A percentile compares a stretch with the other conserved stretches of the same genome.
Evolutionary conservation across 2,329 filamentous ascomycete genomes (phyloP).

Genomic region (Cordyceps javanica): DNA sequence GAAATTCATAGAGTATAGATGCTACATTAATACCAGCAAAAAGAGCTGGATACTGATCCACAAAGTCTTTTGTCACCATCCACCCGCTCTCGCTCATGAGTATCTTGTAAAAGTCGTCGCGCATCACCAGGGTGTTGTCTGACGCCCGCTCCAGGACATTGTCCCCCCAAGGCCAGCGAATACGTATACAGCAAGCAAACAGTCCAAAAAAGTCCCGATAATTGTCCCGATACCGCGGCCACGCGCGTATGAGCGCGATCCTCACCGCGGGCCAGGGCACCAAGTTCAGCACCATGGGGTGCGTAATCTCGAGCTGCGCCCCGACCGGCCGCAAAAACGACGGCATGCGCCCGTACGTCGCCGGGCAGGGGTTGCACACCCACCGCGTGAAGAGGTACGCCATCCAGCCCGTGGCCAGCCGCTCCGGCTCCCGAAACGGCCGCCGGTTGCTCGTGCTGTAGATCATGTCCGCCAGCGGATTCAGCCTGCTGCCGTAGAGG

Average conservation of each 20-base stretch:
- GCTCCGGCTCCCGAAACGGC: neutral
- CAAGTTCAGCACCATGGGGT: neutral
- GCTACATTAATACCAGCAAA: neutral
- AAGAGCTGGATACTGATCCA: neutral
- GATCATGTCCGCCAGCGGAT: neutral
- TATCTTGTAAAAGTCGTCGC: neutral
- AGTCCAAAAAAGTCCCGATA: neutral
- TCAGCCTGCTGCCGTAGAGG: neutral
- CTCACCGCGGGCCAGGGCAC: neutral
- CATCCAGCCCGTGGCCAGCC: neutral
- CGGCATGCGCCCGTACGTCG: neutral
- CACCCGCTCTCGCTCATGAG: neutral
- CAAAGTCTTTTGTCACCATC: neutral
- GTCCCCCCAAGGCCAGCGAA: neutral
- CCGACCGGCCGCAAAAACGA: neutral
- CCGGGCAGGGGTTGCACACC: neutral
- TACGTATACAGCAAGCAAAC: neutral
- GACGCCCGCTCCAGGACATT: neutral
- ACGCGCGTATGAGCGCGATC: neutral
- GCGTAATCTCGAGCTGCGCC: neutral
- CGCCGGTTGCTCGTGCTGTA: neutral
- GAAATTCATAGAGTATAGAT: constrained; percentile 1
- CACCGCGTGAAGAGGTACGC: neutral
- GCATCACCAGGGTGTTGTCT: neutral
- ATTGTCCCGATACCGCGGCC: neutral